A percentile compares a stretch with the other conserved stretches of the same genome.
These are phyloP conservation scores for Micractinium sp. DNA, from an alignment of 139 green algal genomes.

Conservation along the genomic window DNA sequence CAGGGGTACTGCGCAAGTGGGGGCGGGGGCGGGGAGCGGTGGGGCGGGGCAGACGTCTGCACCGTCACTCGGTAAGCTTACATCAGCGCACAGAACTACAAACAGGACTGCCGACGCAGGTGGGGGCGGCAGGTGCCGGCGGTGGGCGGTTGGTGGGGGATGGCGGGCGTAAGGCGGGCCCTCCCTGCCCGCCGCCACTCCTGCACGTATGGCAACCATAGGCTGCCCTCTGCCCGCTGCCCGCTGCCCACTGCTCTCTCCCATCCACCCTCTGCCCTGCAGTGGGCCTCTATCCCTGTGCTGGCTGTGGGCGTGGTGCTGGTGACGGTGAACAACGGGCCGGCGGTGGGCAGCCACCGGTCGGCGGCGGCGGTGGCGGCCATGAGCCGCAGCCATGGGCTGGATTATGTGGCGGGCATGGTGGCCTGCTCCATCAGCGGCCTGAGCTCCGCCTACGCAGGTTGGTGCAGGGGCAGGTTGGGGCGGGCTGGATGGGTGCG, in stretches of 20 bases:
- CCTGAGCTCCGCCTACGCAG: conserved; percentile 65
- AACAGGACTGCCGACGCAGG: too few species aligned
- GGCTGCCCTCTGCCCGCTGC: too few species aligned
- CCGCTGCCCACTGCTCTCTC: background rate
- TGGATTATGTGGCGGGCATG: conserved; percentile 51
- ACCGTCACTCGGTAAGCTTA: too few species aligned
- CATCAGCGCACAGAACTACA: too few species aligned
- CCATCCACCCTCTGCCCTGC: background rate
- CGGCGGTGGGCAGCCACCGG: background rate
- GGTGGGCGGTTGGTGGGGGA: too few species aligned
- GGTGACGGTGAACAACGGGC: conserved; percentile 56
- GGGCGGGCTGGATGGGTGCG: too few species aligned
- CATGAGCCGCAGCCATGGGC: background rate
- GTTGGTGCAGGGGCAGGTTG: conserved; percentile 11
- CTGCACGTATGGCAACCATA: too few species aligned
- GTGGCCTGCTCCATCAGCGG: conserved; percentile 56
- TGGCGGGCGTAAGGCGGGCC: too few species aligned
- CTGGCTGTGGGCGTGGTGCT: conserved; percentile 57
- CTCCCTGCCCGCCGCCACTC: background rate
- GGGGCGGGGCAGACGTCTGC: too few species aligned
- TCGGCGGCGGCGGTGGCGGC: background rate
- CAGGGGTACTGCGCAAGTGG: background rate
- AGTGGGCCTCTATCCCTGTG: conserved; percentile 56
- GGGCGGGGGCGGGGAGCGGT: background rate
- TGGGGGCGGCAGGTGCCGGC: too few species aligned